These are phyloP conservation scores for Fonsecaea nubica DNA, from an alignment of 2,329 filamentous ascomycete species.

Conservation along the genomic window DNA sequence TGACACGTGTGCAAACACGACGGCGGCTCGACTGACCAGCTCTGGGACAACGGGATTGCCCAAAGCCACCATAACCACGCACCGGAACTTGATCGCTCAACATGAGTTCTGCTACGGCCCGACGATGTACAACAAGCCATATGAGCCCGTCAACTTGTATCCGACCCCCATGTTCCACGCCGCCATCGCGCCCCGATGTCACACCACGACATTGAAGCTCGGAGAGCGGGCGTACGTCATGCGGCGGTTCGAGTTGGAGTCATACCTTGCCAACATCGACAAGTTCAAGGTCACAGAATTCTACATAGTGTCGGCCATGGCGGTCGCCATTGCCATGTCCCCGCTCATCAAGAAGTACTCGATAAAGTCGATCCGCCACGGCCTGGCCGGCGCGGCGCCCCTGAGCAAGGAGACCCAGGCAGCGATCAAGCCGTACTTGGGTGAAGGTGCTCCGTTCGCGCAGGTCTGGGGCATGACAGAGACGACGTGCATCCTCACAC, in stretches of 20 bases:
- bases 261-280: conserved; percentile 25
- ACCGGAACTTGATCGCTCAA: conserved; percentile 58
- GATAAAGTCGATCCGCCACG: conserved; percentile 39
- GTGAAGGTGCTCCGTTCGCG: conserved; percentile 50
- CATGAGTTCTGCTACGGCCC: conserved; percentile 43
- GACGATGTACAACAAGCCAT: conserved; percentile 3
- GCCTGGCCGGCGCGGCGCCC: conserved; percentile 55
- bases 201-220: conserved; percentile 45
- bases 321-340: conserved; percentile 45
- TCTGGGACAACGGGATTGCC: conserved; percentile 67
- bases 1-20: conserved; percentile 49
- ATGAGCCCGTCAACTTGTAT: conserved; percentile 7
- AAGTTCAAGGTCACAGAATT: conserved; percentile 32
- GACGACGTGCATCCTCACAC: conserved; percentile 45
- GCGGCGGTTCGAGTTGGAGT: conserved; percentile 48
- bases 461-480: conserved; percentile 65
- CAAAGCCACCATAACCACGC: conserved; percentile 65
- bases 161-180: conserved; percentile 28
- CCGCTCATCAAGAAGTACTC: conserved; percentile 38
- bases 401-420: conserved; percentile 52
- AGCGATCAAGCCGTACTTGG: conserved; percentile 51
- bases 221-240: conserved; percentile 57
- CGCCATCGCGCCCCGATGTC: conserved; percentile 26
- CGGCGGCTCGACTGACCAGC: conserved; percentile 58
- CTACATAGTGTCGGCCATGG: conserved; percentile 53